A percentile compares a stretch with the other conserved stretches of the same genome.
Conservation (phyloP, 129 eudicot genomes). For the Silybum marianum region DNA sequence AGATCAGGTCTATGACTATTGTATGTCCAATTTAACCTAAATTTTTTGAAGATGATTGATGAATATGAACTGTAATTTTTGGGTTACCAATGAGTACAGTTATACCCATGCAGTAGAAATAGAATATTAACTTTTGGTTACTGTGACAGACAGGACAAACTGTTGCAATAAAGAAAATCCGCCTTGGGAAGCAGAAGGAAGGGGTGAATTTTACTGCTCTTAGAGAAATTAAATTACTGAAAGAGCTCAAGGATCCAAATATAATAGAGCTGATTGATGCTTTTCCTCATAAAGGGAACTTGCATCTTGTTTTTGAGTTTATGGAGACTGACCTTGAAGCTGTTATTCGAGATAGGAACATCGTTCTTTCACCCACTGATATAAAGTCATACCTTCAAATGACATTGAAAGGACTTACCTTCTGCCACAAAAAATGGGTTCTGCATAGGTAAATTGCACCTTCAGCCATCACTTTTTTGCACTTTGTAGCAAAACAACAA, state of each 20-base stretch:
- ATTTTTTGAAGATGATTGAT: not conserved
- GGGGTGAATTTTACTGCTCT: slow-evolving; percentile 98
- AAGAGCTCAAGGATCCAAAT: slow-evolving; percentile 90
- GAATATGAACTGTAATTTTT: not conserved
- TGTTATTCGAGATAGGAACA: slow-evolving; percentile 91
- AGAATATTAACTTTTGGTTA: slow-evolving; percentile 15
- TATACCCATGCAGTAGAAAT: not conserved
- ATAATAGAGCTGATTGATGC: slow-evolving; percentile 88
- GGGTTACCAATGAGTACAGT: not conserved
- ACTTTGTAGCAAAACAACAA: not conserved
- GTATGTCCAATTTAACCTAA: not conserved
- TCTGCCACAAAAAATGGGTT: slow-evolving; percentile 98
- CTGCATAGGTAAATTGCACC: slow-evolving; percentile 66
- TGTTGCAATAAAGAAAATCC: slow-evolving; percentile 96
- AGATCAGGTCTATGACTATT: not conserved
- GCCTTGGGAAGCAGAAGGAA: slow-evolving; percentile 96
- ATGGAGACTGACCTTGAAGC: slow-evolving; percentile 99
- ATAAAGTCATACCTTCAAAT: slow-evolving; percentile 91
- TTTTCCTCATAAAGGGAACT: slow-evolving; percentile 89
- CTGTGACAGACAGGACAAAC: slow-evolving; percentile 77
- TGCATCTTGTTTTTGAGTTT: slow-evolving; percentile 95
- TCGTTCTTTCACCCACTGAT: slow-evolving; percentile 88
- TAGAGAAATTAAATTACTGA: slow-evolving; percentile 91
- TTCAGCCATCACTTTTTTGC: not conserved
- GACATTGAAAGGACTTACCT: slow-evolving; percentile 91